phyloP scores from a whole-genome alignment of 2,329 filamentous ascomycete genomes.

The Blumeriella jaapii region DNA sequence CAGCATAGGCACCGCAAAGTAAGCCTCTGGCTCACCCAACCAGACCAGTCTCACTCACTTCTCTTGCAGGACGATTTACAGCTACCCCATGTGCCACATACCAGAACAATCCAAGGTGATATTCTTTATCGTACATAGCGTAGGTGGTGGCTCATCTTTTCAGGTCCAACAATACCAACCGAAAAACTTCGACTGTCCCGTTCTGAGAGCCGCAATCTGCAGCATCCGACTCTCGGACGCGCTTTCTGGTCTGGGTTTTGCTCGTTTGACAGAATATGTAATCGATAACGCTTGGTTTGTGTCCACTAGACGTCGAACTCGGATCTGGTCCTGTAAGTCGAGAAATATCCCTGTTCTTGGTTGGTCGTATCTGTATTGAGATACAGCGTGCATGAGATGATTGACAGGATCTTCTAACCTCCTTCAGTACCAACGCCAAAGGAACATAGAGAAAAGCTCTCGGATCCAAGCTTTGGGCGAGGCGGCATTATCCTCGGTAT shows the following conservation, averaged over 20 bases:
- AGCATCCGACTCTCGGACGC: background rate
- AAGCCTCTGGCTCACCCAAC: slow-evolving; percentile 6
- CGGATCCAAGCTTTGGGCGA: slow-evolving; percentile 9
- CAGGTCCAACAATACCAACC: background rate
- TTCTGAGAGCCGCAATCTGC: background rate
- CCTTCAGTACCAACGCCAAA: slow-evolving; percentile 6
- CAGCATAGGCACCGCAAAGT: slow-evolving; percentile 35
- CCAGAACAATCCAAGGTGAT: slow-evolving; percentile 33
- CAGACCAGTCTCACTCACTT: background rate
- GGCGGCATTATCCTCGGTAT: slow-evolving; percentile 3
- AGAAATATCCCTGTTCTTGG: background rate
- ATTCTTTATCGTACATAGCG: no score
- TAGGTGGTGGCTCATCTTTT: background rate
- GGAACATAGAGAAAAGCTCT: slow-evolving; percentile 9
- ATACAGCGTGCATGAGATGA: no score
- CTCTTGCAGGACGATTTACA: slow-evolving; percentile 28
- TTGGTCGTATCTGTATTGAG: background rate
- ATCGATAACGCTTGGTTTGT: slow-evolving; percentile 14
- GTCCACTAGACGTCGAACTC: slow-evolving; percentile 7
- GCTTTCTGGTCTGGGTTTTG: no score
- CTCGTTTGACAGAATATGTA: background rate
- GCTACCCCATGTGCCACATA: slow-evolving; percentile 36
- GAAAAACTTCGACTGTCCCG: slow-evolving; percentile 10
- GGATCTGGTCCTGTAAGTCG: background rate
- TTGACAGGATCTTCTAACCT: slow-evolving; percentile 1